Base-by-base conservation (phyloP, 352 stramenopile species). In the Globisporangium iwayamae region DNA sequence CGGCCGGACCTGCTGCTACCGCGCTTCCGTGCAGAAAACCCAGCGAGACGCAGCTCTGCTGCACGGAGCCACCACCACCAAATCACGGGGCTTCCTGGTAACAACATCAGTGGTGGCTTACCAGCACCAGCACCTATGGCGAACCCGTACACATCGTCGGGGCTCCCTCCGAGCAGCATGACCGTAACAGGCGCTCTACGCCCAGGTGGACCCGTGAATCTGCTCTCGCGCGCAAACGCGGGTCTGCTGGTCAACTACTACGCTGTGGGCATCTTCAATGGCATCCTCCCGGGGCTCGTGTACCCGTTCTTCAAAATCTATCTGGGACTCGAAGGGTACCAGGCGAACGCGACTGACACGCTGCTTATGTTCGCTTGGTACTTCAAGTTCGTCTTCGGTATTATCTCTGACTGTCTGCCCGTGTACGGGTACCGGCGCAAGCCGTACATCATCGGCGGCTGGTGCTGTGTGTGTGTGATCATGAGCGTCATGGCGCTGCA, bases 261-360 rank as follows among this genome's bases (percentile, higher is more conserved):
- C 30, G 73, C 78, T 8, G 83, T 87, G 32, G 85, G 83, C 8
- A 69, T 90, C 30, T 81, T 92, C 67, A 86, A 91, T 58, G 79
- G 83, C 32, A 70, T 81, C 16, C 73, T 90, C 32, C 79, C 83
- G 4, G 79, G 83, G 13, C 66, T 94, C 6, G 78, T 89, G 2
- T 90, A 90, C 55, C 85, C 85, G 39, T 67, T 94, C 30, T 87
- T 91, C 69, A 90, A 90, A 61, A 75, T 86, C 62, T 85, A 86
- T 32, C 68, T 91, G 2, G 73, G 77, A 6, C 62, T 91, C 22
- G 66, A 93, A 64, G 74, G 81, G 30, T 89, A 88, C 54, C 79
- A 91, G 67, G 73, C 79, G 32, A 89, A 89, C 61, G 69, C 81
- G 38, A 62, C 69, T 3, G 80, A 85, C 60, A 83, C 81, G 39